These are phyloP conservation scores for Mycena vitilis DNA, from an alignment of 768 basidiomycete species.

Conservation along the genomic window DNA sequence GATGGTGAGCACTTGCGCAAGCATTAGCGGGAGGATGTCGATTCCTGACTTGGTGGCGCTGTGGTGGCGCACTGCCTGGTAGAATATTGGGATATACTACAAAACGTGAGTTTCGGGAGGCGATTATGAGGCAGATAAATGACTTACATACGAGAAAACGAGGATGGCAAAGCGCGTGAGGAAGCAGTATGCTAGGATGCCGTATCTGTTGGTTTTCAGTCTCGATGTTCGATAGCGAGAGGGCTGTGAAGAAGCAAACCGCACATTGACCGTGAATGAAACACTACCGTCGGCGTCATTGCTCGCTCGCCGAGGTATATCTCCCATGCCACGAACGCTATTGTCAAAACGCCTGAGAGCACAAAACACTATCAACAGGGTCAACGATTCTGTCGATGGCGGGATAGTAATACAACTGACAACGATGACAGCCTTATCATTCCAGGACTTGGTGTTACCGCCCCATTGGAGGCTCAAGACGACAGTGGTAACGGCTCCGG, in stretches of 20 bases:
- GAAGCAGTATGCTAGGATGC: slow-evolving; percentile 9
- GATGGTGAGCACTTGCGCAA: slow-evolving; percentile 14
- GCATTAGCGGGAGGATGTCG: not conserved
- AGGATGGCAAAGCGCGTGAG: not conserved
- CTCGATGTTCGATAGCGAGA: not conserved
- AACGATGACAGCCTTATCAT: slow-evolving; percentile 28
- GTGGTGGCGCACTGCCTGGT: slow-evolving; percentile 23
- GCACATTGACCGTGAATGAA: slow-evolving; percentile 14
- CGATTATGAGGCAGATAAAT: slow-evolving; percentile 1
- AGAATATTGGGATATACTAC: slow-evolving; percentile 34
- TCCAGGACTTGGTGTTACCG: slow-evolving; percentile 56
- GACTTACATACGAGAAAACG: slow-evolving; percentile 4
- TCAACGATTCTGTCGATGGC: no score
- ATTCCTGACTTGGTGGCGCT: slow-evolving; percentile 31
- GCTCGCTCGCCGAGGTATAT: slow-evolving; percentile 13
- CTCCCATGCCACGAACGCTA: slow-evolving; percentile 19
- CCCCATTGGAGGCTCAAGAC: slow-evolving; percentile 58
- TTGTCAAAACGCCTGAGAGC: slow-evolving; percentile 15
- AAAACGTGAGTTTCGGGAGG: slow-evolving; percentile 3
- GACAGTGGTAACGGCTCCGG: slow-evolving; percentile 48
- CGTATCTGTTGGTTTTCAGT: not conserved
- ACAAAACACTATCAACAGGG: slow-evolving; percentile 13
- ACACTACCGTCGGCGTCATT: slow-evolving; percentile 16
- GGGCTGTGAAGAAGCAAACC: not conserved
- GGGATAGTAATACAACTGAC: not conserved